Evolutionary conservation across 1,284 basidiomycete genomes (phyloP).

Genomic region (Cutaneotrichosporon daszewskae): DNA sequence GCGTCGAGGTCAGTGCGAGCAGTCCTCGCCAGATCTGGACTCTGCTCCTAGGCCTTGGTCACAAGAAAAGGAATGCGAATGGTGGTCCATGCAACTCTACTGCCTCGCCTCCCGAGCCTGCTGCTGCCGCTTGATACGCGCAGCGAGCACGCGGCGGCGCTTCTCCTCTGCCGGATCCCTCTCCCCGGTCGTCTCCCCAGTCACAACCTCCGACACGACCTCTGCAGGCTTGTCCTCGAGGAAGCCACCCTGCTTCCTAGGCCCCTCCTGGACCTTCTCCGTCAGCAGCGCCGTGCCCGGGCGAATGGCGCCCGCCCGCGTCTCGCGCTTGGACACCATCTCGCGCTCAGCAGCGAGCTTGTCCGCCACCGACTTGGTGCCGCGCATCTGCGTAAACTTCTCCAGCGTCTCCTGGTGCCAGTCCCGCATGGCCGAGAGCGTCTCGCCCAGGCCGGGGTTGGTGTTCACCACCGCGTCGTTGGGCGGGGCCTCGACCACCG

Average conservation of each 20-base stretch:
- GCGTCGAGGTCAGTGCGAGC: background rate
- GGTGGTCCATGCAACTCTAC: conserved; percentile 2
- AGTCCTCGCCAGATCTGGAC: no score
- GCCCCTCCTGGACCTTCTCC: conserved; percentile 8
- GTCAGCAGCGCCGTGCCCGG: conserved; percentile 6
- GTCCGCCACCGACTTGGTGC: background rate
- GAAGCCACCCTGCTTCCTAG: no score
- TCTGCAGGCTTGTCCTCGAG: background rate
- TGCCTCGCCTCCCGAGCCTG: background rate
- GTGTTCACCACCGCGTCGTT: conserved; percentile 12
- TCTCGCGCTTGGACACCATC: conserved; percentile 3
- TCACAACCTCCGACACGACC: background rate
- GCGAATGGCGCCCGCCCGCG: background rate
- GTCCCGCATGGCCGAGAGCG: conserved; percentile 3
- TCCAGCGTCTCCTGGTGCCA: background rate
- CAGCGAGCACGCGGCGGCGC: conserved; percentile 9
- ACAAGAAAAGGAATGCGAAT: no score
- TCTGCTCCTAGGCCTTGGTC: no score
- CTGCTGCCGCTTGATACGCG: conserved; percentile 8
- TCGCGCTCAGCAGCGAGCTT: background rate
- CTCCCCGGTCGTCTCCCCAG: background rate
- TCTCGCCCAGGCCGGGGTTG: conserved; percentile 15
- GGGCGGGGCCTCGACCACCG: conserved; percentile 23
- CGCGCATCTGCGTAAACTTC: background rate
- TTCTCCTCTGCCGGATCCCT: background rate